Conservation (phyloP, 1,284 basidiomycete genomes). For the Sanghuangporus sanghuang region DNA sequence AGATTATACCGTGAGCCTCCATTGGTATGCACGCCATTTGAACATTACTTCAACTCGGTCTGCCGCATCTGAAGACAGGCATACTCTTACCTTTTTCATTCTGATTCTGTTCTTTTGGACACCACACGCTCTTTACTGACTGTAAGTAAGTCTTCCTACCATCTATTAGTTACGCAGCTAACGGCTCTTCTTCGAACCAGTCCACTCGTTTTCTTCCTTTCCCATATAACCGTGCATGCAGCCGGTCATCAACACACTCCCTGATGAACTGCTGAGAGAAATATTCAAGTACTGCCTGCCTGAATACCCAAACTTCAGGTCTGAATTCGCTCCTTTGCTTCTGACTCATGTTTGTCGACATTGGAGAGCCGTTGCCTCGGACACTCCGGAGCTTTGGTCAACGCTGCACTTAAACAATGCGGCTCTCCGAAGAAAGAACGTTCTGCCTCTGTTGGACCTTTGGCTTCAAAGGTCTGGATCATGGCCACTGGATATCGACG, state of each 20-base stretch:
- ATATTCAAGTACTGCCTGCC: slow-evolving; percentile 8
- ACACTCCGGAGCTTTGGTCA: slow-evolving; percentile 11
- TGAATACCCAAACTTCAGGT: slow-evolving; percentile 3
- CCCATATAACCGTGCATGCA: slow-evolving; percentile 2
- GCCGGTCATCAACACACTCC: slow-evolving; percentile 1
- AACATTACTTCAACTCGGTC: neutral
- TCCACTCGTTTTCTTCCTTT: neutral
- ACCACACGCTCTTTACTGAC: slow-evolving; percentile 5
- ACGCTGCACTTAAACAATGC: neutral
- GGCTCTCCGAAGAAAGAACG: slow-evolving; percentile 1
- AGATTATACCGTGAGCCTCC: neutral
- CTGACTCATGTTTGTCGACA: slow-evolving; percentile 12
- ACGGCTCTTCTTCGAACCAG: neutral
- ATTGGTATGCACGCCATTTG: neutral
- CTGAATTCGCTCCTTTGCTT: slow-evolving; percentile 8
- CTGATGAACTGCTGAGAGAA: slow-evolving; percentile 5
- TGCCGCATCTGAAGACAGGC: neutral
- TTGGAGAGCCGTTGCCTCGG: slow-evolving; percentile 5
- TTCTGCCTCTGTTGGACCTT: neutral
- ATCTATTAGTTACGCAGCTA: neutral
- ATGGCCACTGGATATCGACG: neutral
- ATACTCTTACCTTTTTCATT: neutral
- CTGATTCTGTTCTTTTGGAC: neutral
- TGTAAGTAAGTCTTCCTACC: neutral
- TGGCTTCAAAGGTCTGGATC: slow-evolving; percentile 8